Evolutionary conservation across 805 yeast genomes (phyloP), one percentile per base, ranked within the genome.

Genomic region (Wickerhamomyces mucosus): DNA sequence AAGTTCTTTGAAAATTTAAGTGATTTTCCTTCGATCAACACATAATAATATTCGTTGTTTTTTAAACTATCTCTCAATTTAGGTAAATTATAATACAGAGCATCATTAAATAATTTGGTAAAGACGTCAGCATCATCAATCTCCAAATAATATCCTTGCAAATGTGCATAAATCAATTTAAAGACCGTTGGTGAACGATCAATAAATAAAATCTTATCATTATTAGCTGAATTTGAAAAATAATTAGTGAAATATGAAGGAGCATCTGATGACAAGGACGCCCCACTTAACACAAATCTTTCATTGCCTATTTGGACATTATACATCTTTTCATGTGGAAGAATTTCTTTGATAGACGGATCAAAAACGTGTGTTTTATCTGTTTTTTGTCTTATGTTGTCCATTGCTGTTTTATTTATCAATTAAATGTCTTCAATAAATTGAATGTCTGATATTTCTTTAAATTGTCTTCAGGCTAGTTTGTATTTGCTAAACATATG

Each of bases 231-330:
- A 15, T 58, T 46, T 5, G 46, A 43, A 51, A 86, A 86, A 57
- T 63, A 83, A 18, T 67, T 62, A 3, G 96, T 84, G 60, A 86
- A 88, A 51, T 81, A 85, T 5, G 94, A 82, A 0, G 96, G 96
- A 0, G 78, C 78, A 56, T 86, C 96, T 3, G 81, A 80, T 17
- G 85, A 78, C 23, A 86, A 56, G 3, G 95, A 83, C 1, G 92
- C 88, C 1, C 95, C 95, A 46, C 85, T 76, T 13, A 78, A 43
- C n/a, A 65, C 60, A 52, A 76, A 85, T 17, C 72, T 41, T 40
- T 62, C 63, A 25, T 63, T 67, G 0, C 94, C 94, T 10, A 84
- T 74, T 48, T 78, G 83, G 17, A 85, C 66, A 13, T 75, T 63
- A 55, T 68, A 85, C 55, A 81, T 72, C 35, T 64, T 69, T 26